Evolutionary conservation across 2,329 filamentous ascomycete species (phyloP), one percentile per base, ranked within the genome.

Genomic region (Huntiella omanensis): DNA sequence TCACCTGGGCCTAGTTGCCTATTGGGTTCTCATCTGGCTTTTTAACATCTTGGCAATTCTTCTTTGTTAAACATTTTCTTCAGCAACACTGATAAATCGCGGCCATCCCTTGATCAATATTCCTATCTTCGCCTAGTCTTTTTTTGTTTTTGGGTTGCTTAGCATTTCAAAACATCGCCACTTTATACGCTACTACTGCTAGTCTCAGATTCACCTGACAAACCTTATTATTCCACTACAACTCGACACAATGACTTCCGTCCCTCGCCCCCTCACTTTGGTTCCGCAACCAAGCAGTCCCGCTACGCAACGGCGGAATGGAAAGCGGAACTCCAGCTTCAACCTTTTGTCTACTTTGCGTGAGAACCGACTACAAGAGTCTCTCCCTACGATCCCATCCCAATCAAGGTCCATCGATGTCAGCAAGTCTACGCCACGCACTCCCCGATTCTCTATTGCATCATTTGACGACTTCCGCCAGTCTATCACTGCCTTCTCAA

Each of bases 401-500:
- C 19, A 33, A n/a, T n/a, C 19, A 13, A 48, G 33, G 19, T 34
- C 33, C 33, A 43, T 33, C 33, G 34, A 34, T 22, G 6, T 28
- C 6, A 35, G 17, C 33, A 39, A 38, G 15, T 39, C 19, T 15
- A 40, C 45, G 16, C 45, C 48, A 22, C 48, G 48, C 32, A 47
- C 48, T 8, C 28, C 45, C 13, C 48, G 48, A 12, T 47, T 50
- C 17, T 50, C 48, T 5, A 42, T 22, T 6, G 50, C 45, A n/a
- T 28, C 22, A 8, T 40, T 52, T 16, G 51, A 53, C 17, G 50
- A 53, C 22, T 41, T 53, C 38, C 48, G 51, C 46, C 44, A 50
- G 34, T 53, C 51, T 11, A 50, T 53, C 37, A 46, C 47, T 17
- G 45, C 43, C 13, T 50, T 50, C 32, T 50, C 48, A n/a, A 50